phyloP scores from a whole-genome alignment of 1,284 basidiomycete genomes.

The Rhodotorula sp. region DNA sequence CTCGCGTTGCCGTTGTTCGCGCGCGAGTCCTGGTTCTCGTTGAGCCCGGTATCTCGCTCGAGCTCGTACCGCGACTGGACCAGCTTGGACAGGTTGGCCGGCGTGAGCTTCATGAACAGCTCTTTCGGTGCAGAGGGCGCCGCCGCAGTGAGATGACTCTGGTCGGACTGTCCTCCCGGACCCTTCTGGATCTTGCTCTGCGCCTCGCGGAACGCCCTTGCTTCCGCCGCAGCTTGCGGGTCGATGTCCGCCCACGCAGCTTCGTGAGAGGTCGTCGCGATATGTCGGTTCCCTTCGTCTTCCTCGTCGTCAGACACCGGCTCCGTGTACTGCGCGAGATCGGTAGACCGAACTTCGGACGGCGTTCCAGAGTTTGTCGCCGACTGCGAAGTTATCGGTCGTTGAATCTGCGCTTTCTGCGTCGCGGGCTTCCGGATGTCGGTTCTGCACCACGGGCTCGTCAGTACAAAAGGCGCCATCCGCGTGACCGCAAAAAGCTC shows the following conservation, averaged over 20 bases:
- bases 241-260: slow-evolving; percentile 72
- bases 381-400: slow-evolving; percentile 46
- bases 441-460: slow-evolving; percentile 55
- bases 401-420: slow-evolving; percentile 47
- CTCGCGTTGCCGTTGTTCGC: slow-evolving; percentile 31
- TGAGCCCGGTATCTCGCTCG: slow-evolving; percentile 28
- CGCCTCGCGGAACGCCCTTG: slow-evolving; percentile 68
- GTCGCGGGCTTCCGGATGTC: slow-evolving; percentile 80
- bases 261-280: slow-evolving; percentile 71
- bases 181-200: slow-evolving; percentile 59
- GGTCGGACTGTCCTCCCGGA: slow-evolving; percentile 5
- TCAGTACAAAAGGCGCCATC: too few relatives aligned
- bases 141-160: slow-evolving; percentile 44
- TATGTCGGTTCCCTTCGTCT: slow-evolving; percentile 64
- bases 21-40: slow-evolving; percentile 8
- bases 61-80: slow-evolving; percentile 43
- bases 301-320: slow-evolving; percentile 87
- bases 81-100: slow-evolving; percentile 49
- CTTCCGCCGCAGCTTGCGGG: slow-evolving; percentile 63
- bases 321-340: slow-evolving; percentile 63
- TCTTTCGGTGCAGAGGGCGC: slow-evolving; percentile 51
- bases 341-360: slow-evolving; percentile 46
- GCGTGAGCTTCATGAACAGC: slow-evolving; percentile 79
- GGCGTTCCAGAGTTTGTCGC: slow-evolving; percentile 38
- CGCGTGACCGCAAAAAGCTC: slow-evolving; percentile 44